Base-by-base conservation (phyloP, 2,329 filamentous ascomycete genomes). In the Penicillium sp. region DNA sequence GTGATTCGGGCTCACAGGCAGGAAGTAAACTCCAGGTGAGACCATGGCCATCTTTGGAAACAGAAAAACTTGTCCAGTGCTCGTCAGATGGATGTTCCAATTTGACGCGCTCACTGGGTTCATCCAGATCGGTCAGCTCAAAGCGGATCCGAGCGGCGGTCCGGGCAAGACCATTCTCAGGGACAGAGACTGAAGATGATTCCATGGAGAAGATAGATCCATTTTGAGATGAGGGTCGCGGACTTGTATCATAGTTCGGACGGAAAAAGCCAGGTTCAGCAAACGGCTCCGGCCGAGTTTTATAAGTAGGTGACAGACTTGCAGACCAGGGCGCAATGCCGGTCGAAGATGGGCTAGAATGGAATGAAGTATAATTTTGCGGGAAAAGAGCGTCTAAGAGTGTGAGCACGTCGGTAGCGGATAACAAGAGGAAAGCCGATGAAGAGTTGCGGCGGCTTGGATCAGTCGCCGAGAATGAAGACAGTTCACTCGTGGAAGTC, bases 371-470 rank as follows among this genome's bases (percentile, higher is more conserved):
- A 13, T 53, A 37, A 1, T 64, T 53, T 31, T 67, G 67, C 31
- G 93, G 93, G 68, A 93, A 96, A 14, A 97, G 83, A 11, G 89
- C 88, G 72, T 95, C 91, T 61, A 96, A 84, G 66, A 96, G 77
- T 3, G 90, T 93, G 35, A 89, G 80, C 63, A 96, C 79, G 71
- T 97, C 93, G 41, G 89, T 84, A 35, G 90, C 86, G 68, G 89
- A 90, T 63, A 96, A 76, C 33, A 93, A 89, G 67, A 96, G 79
- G 69, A 91, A 95, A 31, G 88, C 89, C 22, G 71, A 68, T 24
- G 68, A 55, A 8, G 68, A 61, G 37, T 67, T 62, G 22, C 53
- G 55, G 55, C 61, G 59, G 39, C 29, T 53, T 41, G 6, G 87
- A 86, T 52, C 86, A n/a, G 26, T 35, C 22, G 43, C 9, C 5